Conservation (phyloP, 805 yeast genomes). For the Saccharomycopsis sp. region DNA sequence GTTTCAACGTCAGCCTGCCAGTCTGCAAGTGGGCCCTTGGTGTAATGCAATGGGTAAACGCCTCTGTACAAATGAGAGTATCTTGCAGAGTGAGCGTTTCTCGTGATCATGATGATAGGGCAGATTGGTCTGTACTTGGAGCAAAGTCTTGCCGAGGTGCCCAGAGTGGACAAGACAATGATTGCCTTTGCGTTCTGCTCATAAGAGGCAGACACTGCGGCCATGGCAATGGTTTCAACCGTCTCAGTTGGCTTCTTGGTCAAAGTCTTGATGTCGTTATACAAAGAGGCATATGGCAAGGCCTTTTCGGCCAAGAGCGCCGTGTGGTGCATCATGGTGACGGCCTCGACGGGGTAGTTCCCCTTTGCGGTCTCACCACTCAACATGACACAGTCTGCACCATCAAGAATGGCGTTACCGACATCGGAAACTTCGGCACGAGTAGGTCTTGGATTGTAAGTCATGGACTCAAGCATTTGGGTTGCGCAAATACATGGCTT, state of each 20-base stretch:
- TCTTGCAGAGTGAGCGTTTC: constrained; percentile 90
- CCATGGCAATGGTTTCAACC: constrained; percentile 93
- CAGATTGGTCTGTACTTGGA: constrained; percentile 97
- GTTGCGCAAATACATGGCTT: constrained; percentile 99
- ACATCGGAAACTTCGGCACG: constrained; percentile 99
- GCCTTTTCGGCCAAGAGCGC: constrained; percentile 95
- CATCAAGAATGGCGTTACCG: constrained; percentile 97
- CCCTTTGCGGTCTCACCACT: constrained; percentile 99
- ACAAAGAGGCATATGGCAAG: constrained; percentile 74
- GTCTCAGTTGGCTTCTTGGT: constrained; percentile 86
- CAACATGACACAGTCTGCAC: constrained; percentile 99
- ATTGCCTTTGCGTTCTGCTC: constrained; percentile 97
- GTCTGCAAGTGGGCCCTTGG: constrained; percentile 47
- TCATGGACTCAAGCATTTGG: constrained; percentile 99
- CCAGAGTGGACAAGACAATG: constrained; percentile 90
- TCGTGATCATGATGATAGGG: constrained; percentile 96
- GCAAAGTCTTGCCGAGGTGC: constrained; percentile 89
- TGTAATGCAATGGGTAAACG: constrained; percentile 92
- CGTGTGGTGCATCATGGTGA: constrained; percentile 97
- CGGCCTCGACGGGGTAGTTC: constrained; percentile 96
- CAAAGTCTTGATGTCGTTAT: constrained; percentile 80
- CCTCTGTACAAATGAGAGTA: constrained; percentile 96
- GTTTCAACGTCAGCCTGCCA: constrained; percentile 97
- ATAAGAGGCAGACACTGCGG: constrained; percentile 93
- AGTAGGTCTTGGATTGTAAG: constrained; percentile 99